phyloP scores from a whole-genome alignment of 179 eudicot species.

The Vitellaria paradoxa region DNA sequence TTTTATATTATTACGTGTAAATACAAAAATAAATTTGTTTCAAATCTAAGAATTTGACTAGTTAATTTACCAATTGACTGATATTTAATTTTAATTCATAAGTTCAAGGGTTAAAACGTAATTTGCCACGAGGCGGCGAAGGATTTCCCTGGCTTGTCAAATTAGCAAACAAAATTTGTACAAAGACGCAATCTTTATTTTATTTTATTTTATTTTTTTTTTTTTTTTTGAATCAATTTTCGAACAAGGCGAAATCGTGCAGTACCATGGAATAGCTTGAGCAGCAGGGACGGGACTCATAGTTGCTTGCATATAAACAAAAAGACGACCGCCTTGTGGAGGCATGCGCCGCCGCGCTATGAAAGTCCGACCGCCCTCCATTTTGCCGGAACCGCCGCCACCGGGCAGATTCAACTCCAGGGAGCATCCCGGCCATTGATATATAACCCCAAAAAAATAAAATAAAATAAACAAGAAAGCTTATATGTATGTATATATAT shows the following conservation, averaged over 20 bases:
- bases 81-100: no score
- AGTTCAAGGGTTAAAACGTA: no score
- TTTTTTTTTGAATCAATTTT: background rate
- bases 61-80: no score
- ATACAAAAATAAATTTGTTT: no score
- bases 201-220: no score
- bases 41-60: no score
- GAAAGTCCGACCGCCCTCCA: conserved; percentile 4
- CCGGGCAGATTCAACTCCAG: conserved; percentile 46
- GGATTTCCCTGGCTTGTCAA: no score
- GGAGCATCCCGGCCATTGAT: conserved; percentile 39
- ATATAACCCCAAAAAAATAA: background rate
- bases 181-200: no score
- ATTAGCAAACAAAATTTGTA: no score
- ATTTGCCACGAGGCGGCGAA: no score
- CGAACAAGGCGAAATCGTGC: background rate
- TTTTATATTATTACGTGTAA: no score
- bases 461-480: background rate
- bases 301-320: conserved; percentile 32
- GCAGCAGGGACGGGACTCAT: conserved; percentile 16
- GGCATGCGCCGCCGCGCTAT: conserved; percentile 10
- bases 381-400: conserved; percentile 33
- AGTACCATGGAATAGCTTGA: conserved; percentile 20
- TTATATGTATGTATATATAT: background rate
- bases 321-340: conserved; percentile 31